Percentiles rank a stretch among this genome's conserved stretches.
phyloP scores from a whole-genome alignment of 2,329 filamentous ascomycete genomes.

The Mollisia scopiformis region DNA sequence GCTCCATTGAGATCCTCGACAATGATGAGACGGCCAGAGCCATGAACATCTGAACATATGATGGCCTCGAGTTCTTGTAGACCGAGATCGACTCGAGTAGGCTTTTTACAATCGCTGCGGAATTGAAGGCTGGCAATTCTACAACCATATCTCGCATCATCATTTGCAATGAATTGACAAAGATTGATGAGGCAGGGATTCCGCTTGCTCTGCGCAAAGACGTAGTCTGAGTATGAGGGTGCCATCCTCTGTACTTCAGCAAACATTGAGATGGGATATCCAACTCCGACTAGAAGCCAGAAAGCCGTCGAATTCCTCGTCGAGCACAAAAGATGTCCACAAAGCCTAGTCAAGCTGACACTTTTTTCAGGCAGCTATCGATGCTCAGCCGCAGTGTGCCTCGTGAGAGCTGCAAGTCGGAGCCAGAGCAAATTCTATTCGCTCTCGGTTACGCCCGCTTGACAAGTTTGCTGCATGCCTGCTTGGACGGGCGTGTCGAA shows the following conservation, averaged over 20 bases:
- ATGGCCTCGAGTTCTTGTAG: not conserved
- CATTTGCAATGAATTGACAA: not conserved
- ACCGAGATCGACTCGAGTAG: not conserved
- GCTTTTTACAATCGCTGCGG: not conserved
- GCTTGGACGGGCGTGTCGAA: not conserved
- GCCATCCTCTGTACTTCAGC: not conserved
- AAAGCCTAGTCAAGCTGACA: not conserved
- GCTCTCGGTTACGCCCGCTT: not conserved
- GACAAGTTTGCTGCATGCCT: not conserved
- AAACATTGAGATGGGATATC: too few species aligned
- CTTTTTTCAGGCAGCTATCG: not conserved
- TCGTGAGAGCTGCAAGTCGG: not conserved
- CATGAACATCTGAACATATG: not conserved
- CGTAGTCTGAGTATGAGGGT: not conserved
- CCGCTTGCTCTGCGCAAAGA: not conserved
- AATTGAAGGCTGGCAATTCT: not conserved
- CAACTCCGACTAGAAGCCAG: too few species aligned
- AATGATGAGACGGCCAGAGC: slow-evolving; percentile 7
- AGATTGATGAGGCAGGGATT: not conserved
- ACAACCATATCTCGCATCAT: not conserved
- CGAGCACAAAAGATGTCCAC: not conserved
- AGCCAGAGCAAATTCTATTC: not conserved
- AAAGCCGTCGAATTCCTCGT: too few species aligned
- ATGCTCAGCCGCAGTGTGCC: not conserved
- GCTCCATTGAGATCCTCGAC: slow-evolving; percentile 11